A percentile compares a stretch with the other conserved stretches of the same genome.
phyloP scores from a whole-genome alignment of 345 rosid species.

The Syzygium oleosum region DNA sequence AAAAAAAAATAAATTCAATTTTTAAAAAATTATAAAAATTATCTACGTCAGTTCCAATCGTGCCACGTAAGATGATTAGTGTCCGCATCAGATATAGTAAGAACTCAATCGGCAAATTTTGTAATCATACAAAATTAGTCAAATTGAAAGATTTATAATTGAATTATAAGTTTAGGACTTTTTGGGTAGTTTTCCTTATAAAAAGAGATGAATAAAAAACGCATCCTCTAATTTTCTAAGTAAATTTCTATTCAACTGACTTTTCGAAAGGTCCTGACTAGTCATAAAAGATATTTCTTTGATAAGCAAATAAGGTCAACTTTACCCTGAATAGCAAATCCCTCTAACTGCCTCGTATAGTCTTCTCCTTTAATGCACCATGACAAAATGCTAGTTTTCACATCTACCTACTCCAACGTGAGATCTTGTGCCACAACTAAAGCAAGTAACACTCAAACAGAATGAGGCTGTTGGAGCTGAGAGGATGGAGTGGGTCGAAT shows the following conservation, averaged over 20 bases:
- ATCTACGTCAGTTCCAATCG: accelerated
- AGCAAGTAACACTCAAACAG: background rate
- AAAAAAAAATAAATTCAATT: background rate
- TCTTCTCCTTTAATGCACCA: background rate
- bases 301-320: background rate
- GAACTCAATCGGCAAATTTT: background rate
- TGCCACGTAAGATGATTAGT: background rate
- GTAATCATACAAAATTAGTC: background rate
- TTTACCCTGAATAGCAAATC: background rate
- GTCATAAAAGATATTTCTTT: background rate
- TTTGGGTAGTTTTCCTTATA: background rate
- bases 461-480: background rate
- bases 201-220: background rate
- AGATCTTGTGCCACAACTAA: background rate
- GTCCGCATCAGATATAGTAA: too few species aligned
- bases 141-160: background rate
- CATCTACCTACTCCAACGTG: background rate
- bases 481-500: background rate
- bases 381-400: background rate
- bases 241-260: background rate
- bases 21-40: background rate
- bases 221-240: background rate
- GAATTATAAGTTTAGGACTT: background rate
- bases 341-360: background rate
- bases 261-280: background rate